Evolutionary conservation across 345 rosid species (phyloP), one percentile per base, ranked within the genome.

Genomic region (Sapria himalayana): DNA sequence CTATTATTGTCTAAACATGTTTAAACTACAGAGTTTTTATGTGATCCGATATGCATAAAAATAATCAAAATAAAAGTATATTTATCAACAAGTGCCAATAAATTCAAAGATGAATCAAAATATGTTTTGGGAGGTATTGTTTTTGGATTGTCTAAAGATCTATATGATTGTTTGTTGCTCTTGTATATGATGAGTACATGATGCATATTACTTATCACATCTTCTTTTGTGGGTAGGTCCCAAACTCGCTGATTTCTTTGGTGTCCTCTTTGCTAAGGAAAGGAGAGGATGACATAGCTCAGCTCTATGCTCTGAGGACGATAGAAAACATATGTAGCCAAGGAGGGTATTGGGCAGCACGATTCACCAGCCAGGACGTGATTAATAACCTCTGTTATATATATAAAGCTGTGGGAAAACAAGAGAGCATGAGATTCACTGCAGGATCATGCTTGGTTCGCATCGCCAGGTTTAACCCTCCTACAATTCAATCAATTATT

Each of bases 371-470:
- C 71, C 93, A 73, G 55, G 98, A 89, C 50, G 72, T 82, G 50
- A 71, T 89, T 34, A 67, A 60, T 49, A 89, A 82, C 60, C 61
- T 89, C 33, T 89, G 93, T 61, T 72, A 89, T 44, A 82, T 89
- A 44, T 79, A 74, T 44, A 67, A 69, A 53, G 95, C 98, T 41
- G 44, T 64, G 20, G 95, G 98, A 47, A 89, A 89, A 64, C 95
- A 71, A 45, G 98, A 89, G 58, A 79, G 78, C 73, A 69, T 89
- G 72, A 72, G 92, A 71, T 77, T 76, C 25, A 76, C 93, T 25
- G 93, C 98, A 39, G 98, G 98, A 54, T 89, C 98, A 50, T 89
- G 98, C 66, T 61, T 89, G 57, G 95, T 79, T 58, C 93, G 98
- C 31, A 70, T 89, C 32, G 77, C 74, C 43, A 85, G 98, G 38